A percentile compares a stretch with the other conserved stretches of the same genome.
These are phyloP conservation scores for Neurospora sp. DNA, from an alignment of 495 filamentous ascomycete genomes.

Conservation along the genomic window DNA sequence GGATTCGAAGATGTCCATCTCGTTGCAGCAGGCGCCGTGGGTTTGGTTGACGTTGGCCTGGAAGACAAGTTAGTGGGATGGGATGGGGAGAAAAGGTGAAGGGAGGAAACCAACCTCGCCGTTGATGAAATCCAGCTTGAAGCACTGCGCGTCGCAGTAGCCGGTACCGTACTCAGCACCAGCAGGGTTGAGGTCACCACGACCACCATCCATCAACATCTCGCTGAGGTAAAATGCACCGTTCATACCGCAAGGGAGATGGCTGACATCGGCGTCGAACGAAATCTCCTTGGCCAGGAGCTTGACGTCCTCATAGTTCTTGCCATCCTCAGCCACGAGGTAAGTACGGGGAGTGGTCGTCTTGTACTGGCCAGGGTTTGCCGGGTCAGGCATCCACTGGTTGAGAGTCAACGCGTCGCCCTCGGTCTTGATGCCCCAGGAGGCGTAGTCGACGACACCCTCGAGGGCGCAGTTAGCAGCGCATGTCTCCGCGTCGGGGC, in stretches of 20 bases:
- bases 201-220: conserved; percentile 56
- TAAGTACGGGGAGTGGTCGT: conserved; percentile 54
- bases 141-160: conserved; percentile 69
- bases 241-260: conserved; percentile 60
- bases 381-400: conserved; percentile 38
- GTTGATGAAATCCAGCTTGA: conserved; percentile 56
- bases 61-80: no score
- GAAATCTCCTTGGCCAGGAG: conserved; percentile 54
- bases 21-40: conserved; percentile 55
- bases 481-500: conserved; percentile 37
- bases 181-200: conserved; percentile 48
- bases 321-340: conserved; percentile 39
- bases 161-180: conserved; percentile 66
- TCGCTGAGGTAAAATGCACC: conserved; percentile 59
- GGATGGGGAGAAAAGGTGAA: neutral
- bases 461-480: conserved; percentile 42
- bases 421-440: conserved; percentile 34
- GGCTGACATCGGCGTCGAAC: conserved; percentile 57
- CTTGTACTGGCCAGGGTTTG: conserved; percentile 16
- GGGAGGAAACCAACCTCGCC: conserved; percentile 36
- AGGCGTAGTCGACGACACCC: conserved; percentile 37
- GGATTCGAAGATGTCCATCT: conserved; percentile 67
- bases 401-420: conserved; percentile 42
- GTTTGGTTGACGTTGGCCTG: conserved; percentile 40
- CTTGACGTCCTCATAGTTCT: conserved; percentile 48